Conservation (phyloP, 345 rosid species). For the Salix caprea region DNA sequence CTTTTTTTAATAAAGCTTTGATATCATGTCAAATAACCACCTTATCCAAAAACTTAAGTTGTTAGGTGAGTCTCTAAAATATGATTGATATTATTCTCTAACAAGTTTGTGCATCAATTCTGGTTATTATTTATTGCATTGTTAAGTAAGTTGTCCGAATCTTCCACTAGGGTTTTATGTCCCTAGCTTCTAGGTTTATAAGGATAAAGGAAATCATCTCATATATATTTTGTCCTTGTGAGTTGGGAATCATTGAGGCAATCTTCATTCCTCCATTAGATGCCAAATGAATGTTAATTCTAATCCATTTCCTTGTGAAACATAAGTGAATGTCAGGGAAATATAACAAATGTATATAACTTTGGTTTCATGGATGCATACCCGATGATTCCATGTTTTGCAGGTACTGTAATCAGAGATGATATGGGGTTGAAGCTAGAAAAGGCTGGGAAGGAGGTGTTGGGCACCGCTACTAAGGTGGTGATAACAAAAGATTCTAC, state of each 20-base stretch:
- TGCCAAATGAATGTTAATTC: background rate
- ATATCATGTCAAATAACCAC: too few relatives aligned
- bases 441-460: slow-evolving; percentile 68
- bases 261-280: background rate
- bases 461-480: slow-evolving; percentile 69
- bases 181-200: too few relatives aligned
- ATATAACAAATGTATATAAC: too few relatives aligned
- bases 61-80: too few relatives aligned
- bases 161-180: too few relatives aligned
- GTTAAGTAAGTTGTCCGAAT: too few relatives aligned
- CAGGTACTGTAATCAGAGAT: slow-evolving; percentile 87
- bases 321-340: background rate
- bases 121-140: too few relatives aligned
- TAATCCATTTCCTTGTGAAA: background rate
- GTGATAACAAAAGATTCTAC: slow-evolving; percentile 78
- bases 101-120: too few relatives aligned
- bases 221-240: background rate
- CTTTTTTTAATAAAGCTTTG: too few relatives aligned
- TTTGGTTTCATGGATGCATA: background rate
- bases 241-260: background rate
- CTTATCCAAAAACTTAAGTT: too few relatives aligned
- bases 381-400: slow-evolving; percentile 6
- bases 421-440: slow-evolving; percentile 65
- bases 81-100: too few relatives aligned
- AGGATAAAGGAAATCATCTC: too few relatives aligned